These are phyloP conservation scores for Picea mariana DNA, from an alignment of 83 land plant genomes.

Conservation along the genomic window DNA sequence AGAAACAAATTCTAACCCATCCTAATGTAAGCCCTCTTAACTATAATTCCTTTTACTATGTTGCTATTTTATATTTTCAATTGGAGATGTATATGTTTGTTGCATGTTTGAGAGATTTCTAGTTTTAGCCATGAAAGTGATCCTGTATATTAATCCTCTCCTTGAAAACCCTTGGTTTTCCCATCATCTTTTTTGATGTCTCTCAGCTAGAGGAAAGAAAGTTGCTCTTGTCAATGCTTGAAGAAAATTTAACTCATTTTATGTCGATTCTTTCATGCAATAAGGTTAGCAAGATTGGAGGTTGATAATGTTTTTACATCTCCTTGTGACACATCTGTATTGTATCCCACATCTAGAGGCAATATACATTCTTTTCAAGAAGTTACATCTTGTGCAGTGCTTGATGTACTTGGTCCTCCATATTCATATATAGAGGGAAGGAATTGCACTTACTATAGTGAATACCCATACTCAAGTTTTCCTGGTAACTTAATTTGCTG, in stretches of 20 bases:
- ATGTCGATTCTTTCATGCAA: constrained; percentile 20
- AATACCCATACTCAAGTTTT: constrained; percentile 28
- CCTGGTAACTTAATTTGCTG: constrained; percentile 30
- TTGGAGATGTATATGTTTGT: neutral
- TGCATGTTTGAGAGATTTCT: neutral
- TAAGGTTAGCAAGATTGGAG: constrained; percentile 61
- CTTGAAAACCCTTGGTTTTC: neutral
- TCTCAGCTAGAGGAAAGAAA: neutral
- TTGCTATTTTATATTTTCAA: neutral
- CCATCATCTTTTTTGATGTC: neutral
- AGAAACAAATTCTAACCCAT: constrained; percentile 3
- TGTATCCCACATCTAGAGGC: constrained; percentile 80
- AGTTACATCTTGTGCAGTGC: constrained; percentile 75
- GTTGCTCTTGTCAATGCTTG: neutral
- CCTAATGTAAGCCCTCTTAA: constrained; percentile 33
- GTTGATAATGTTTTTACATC: constrained; percentile 58
- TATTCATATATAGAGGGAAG: constrained; percentile 64
- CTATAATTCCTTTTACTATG: neutral
- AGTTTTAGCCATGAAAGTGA: neutral
- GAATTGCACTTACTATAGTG: constrained; percentile 73
- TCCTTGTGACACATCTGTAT: constrained; percentile 63
- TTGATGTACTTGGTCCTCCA: constrained; percentile 89
- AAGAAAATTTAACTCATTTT: neutral
- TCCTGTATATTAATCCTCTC: neutral
- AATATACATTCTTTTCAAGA: constrained; percentile 85